Evolutionary conservation across 257 asterid genomes (phyloP), one percentile per base, ranked within the genome.

Genomic region (Striga asiatica): DNA sequence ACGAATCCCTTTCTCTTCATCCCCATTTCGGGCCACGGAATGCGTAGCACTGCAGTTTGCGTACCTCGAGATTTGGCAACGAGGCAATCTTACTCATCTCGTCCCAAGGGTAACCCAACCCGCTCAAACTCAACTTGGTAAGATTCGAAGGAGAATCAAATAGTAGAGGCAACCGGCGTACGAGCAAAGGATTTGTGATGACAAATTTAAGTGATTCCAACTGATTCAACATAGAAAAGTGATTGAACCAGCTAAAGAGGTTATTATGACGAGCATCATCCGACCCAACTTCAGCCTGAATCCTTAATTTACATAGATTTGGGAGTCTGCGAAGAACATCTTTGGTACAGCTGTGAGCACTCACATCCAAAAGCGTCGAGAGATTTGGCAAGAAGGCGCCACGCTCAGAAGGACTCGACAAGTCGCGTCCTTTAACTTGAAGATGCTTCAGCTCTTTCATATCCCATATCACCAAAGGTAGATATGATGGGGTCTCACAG

Each of bases 391-490:
- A 13, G 35, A 13, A 5, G 35, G 13, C 17, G 32, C 18, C 54
- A 14, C 42, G 14, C 4, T 35, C 13, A 38, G n/a, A 6, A 9
- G 43, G 10, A 31, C 34, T 46, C 10, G 45, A 29, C 20, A 52
- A 11, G 16, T 23, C 4, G 16, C 52, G 2, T 14, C 21, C 34
- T 1, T 5, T 18, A 23, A 62, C 13, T 2, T 52, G 25, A 22
- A 62, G 24, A 14, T 62, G 61, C 20, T 50, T 23, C 27, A 62
- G 6, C 14, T 62, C 23, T 42, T 14, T 42, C 23, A 42, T 42
- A 16, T 14, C 22, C 49, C 49, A 42, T 14, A 42, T 42, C 20
- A 13, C 49, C n/a, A 10, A 14, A 11, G 58, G 50, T 4, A 49
- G 35, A 49, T 0, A 20, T 0, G 16, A 37, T 0, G 19, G 4